Percentiles rank a stretch among this genome's conserved stretches.
Conservation (phyloP, 305 asterid genomes). For the Rubia peregrina region DNA sequence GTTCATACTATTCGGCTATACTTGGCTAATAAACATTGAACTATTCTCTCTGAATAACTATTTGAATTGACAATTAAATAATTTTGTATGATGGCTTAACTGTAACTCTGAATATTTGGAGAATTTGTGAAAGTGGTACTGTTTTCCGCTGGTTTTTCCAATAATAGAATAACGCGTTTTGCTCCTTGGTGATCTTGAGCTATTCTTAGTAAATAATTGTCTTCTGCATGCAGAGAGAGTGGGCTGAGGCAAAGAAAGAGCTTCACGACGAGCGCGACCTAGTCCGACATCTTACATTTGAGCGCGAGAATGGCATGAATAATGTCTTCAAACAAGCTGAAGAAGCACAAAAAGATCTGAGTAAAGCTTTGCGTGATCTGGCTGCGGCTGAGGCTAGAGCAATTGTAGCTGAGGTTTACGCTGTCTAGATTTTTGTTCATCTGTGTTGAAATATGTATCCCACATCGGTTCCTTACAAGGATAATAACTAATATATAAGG, state of each 20-base stretch:
- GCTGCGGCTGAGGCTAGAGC: conserved; percentile 86
- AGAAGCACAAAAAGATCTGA: conserved; percentile 54
- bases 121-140: background rate
- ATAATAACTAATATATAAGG: too few species aligned
- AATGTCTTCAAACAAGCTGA: conserved; percentile 61
- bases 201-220: background rate
- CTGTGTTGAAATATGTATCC: too few species aligned
- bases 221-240: conserved; percentile 53
- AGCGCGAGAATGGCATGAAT: conserved; percentile 53
- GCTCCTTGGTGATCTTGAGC: background rate
- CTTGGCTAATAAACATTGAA: background rate
- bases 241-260: conserved; percentile 92
- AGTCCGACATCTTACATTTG: conserved; percentile 55
- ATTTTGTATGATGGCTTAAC: background rate
- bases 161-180: background rate
- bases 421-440: background rate
- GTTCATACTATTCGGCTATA: background rate
- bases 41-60: background rate
- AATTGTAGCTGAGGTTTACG: conserved; percentile 68
- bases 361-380: conserved; percentile 51
- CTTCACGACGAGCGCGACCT: conserved; percentile 76
- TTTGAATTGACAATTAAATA: background rate
- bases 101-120: background rate
- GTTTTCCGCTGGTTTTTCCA: background rate
- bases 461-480: too few species aligned